Base-by-base conservation (phyloP, 2,329 filamentous ascomycete species). In the Dothideomycetes sp. region DNA sequence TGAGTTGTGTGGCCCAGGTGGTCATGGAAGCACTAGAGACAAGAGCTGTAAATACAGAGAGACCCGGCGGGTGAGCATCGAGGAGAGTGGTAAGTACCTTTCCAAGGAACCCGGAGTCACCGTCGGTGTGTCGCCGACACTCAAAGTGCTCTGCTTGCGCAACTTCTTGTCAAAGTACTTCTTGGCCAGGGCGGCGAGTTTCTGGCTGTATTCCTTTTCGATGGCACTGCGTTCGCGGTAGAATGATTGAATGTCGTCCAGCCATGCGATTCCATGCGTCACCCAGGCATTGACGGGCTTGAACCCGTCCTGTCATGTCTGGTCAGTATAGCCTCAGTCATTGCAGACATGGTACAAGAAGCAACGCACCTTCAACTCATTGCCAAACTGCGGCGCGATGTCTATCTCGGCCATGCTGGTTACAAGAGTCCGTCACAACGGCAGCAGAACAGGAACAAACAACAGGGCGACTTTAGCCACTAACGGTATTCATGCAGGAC, bases 161-260 rank as follows among this genome's bases (percentile, higher is more conserved):
- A 84, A 79, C 70, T 96, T 98, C 70, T 93, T 93, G 56, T 98
- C 93, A 58, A 86, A 91, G 68, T 95, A 96, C 62, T 91, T 95
- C 69, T 91, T 94, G 41, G 89, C 91, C 36, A 98, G 70, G 2
- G 78, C 79, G 52, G 77, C 83, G 49, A 98, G 78, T 64, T 89
- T 96, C 49, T 82, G 74, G 54, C 85, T 83, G 62, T 98, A 96
- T 61, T 98, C 93, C 66, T 94, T 95, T 67, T 98, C 91, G 60
- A 98, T 94, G 24, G 70, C 78, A 58, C 86, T 85, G 44, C 93
- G 78, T 64, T 98, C 91, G 49, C 91, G 84, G 70, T 96, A 98
- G 69, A 96, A 98, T 57, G 85, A 80, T 62, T 98, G 86, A 48
- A 98, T 84, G 55, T 98, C 91, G 55, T 95, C 89, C 45, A 98